Evolutionary conservation across 2,329 filamentous ascomycete genomes (phyloP).

Genomic region (Fusarium piperis): DNA sequence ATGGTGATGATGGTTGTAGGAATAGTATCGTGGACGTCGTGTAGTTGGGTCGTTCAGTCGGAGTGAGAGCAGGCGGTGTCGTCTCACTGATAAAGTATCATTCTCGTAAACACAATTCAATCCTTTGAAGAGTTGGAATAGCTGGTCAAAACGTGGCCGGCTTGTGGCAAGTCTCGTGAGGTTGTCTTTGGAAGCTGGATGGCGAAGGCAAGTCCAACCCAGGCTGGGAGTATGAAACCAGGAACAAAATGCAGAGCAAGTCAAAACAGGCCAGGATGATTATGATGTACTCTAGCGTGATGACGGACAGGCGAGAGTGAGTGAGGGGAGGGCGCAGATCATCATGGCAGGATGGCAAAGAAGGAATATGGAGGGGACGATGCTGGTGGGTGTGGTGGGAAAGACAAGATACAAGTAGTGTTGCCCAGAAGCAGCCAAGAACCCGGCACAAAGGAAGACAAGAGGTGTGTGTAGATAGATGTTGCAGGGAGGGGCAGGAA

Average conservation of each 20-base stretch:
- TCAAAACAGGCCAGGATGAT: neutral
- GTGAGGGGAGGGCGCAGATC: constrained; percentile 14
- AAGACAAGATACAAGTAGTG: constrained; percentile 35
- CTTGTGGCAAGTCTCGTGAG: neutral
- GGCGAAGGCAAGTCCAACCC: neutral
- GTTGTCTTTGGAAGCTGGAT: neutral
- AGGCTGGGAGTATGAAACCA: constrained; percentile 15
- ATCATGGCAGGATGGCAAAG: constrained; percentile 19
- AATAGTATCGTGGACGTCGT: neutral
- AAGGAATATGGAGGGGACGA: constrained; percentile 15
- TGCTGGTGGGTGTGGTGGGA: constrained; percentile 18
- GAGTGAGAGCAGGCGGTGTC: neutral
- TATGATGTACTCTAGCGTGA: neutral
- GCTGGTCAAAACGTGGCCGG: neutral
- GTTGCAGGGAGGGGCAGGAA: constrained; percentile 7
- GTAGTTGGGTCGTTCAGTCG: constrained; percentile 8
- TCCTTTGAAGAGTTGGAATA: neutral
- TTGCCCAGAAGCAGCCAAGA: constrained; percentile 12
- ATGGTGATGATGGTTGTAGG: neutral
- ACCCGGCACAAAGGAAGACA: constrained; percentile 22
- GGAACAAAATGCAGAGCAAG: neutral
- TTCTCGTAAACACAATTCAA: constrained; percentile 14
- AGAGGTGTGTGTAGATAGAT: neutral
- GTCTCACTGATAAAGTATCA: constrained; percentile 17
- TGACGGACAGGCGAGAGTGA: neutral